Conservation (phyloP, 2,329 filamentous ascomycete genomes). For the Trichoderma semiorbis region DNA sequence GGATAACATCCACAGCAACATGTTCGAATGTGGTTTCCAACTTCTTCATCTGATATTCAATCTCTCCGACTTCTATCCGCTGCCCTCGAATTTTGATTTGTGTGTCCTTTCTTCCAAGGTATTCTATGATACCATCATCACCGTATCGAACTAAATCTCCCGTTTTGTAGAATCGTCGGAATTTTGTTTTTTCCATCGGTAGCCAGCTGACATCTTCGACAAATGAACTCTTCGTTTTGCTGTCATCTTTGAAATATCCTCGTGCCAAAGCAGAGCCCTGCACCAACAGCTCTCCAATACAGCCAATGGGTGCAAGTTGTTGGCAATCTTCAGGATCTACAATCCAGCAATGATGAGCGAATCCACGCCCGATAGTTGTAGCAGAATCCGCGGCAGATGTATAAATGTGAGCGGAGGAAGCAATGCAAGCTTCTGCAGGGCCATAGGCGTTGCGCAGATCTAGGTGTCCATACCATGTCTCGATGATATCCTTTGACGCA, state of each 20-base stretch:
- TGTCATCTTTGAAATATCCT: conserved; percentile 24
- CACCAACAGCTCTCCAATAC: conserved; percentile 25
- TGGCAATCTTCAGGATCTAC: conserved; percentile 21
- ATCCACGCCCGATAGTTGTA: conserved; percentile 7
- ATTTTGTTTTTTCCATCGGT: background rate
- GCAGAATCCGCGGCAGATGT: background rate
- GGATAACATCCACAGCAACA: background rate
- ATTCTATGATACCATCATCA: background rate
- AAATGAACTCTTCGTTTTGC: conserved; percentile 20
- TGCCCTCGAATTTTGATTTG: conserved; percentile 15
- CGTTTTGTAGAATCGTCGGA: background rate
- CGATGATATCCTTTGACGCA: conserved; percentile 30
- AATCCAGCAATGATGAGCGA: conserved; percentile 22
- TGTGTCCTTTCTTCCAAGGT: background rate
- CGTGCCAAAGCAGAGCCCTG: conserved; percentile 22
- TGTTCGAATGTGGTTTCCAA: background rate
- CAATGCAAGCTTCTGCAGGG: conserved; percentile 20
- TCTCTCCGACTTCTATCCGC: conserved; percentile 2
- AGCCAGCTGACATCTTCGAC: conserved; percentile 10
- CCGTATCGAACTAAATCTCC: conserved; percentile 11
- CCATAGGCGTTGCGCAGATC: conserved; percentile 22
- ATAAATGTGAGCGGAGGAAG: background rate
- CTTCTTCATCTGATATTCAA: conserved; percentile 14
- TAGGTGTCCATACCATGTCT: conserved; percentile 19
- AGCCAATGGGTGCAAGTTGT: conserved; percentile 22